Conservation (phyloP, 179 eudicot species). For the Corrigiola litoralis region DNA sequence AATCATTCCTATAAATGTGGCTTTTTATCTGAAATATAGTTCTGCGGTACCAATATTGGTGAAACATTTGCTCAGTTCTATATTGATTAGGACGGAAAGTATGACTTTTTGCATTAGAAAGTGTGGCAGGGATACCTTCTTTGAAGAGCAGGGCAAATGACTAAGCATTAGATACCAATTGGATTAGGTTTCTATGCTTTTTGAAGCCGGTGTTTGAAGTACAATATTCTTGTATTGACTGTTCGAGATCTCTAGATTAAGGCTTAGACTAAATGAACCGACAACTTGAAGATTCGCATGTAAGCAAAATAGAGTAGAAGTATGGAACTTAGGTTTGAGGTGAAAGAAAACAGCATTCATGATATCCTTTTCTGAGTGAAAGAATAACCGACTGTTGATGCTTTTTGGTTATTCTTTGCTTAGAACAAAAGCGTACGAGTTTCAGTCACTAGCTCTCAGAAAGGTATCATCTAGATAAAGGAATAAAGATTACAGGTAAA, state of each 20-base stretch:
- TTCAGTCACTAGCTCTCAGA: constrained; percentile 18
- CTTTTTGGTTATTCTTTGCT: constrained; percentile 30
- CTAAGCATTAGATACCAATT: not conserved
- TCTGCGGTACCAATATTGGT: too few relatives aligned
- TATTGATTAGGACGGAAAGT: not conserved
- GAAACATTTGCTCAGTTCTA: not conserved
- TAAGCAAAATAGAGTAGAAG: not conserved
- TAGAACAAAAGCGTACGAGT: constrained; percentile 22
- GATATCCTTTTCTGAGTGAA: not conserved
- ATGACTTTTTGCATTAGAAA: constrained; percentile 1
- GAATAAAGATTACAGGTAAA: constrained; percentile 2
- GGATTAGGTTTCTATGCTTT: not conserved
- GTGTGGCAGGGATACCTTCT: constrained; percentile 6
- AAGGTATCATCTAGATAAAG: constrained; percentile 13
- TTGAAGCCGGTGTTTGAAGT: not conserved
- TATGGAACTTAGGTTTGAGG: not conserved
- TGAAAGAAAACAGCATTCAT: not conserved
- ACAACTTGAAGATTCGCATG: not conserved
- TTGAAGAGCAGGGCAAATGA: constrained; percentile 5
- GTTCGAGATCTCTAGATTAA: not conserved
- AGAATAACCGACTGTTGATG: constrained; percentile 1
- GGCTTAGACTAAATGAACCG: not conserved
- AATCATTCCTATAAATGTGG: not conserved
- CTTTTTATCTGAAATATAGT: too few relatives aligned
- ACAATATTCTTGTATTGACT: not conserved